Conservation (phyloP, 352 stramenopile species). For the Pythium sukuiense region DNA sequence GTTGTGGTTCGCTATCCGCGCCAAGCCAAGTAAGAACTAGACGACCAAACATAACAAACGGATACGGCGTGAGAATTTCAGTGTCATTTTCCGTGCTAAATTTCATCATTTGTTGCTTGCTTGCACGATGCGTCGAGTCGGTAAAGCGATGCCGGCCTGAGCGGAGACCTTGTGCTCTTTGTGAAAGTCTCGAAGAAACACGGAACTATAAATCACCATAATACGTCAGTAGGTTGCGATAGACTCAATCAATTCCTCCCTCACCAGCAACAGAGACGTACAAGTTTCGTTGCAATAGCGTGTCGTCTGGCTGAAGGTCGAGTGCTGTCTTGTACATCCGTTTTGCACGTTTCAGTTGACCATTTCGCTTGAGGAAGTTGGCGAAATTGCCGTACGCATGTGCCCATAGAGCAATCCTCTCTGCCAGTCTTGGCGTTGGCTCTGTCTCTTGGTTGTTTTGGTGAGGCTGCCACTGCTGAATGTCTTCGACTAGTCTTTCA, state of each 20-base stretch:
- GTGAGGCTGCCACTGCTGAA: neutral
- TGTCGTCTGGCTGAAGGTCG: constrained; percentile 6
- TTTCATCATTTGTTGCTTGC: too few relatives aligned
- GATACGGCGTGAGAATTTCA: too few relatives aligned
- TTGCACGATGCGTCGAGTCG: too few relatives aligned
- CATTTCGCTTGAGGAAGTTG: constrained; percentile 17
- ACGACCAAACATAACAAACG: too few relatives aligned
- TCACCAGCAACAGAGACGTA: too few relatives aligned
- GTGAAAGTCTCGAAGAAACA: constrained; percentile 1
- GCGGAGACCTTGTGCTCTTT: neutral
- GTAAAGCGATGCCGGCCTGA: too few relatives aligned
- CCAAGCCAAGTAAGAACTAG: neutral
- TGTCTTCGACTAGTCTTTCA: constrained; percentile 15
- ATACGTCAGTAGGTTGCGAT: too few relatives aligned
- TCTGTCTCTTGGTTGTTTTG: neutral
- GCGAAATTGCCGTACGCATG: constrained; percentile 30
- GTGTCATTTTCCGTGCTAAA: too few relatives aligned
- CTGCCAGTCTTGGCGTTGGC: neutral
- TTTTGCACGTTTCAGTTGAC: constrained; percentile 17
- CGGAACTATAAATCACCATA: neutral
- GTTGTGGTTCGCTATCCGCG: constrained; percentile 1
- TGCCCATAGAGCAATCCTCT: constrained; percentile 2
- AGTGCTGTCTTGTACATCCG: constrained; percentile 24
- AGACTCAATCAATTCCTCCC: too few relatives aligned
- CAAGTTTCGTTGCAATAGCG: constrained; percentile 27